Evolutionary conservation across 2,329 filamentous ascomycete species (phyloP).

Genomic region (Aspergillus persii): DNA sequence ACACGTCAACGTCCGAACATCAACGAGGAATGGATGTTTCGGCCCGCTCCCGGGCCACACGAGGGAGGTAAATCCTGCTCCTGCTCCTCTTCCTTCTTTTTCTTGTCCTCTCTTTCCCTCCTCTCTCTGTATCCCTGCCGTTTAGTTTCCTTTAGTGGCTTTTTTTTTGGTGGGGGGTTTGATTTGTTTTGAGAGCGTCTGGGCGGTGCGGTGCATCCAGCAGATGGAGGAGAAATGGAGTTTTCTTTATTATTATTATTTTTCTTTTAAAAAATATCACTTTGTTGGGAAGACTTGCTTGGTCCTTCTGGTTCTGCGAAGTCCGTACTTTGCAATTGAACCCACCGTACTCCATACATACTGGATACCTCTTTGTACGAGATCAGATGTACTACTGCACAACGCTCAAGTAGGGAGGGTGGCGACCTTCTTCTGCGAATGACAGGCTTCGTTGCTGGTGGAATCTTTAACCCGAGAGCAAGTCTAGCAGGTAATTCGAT

Average conservation of each 20-base stretch:
- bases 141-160: not conserved
- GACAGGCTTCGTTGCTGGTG: not conserved
- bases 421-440: slow-evolving; percentile 2
- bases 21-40: slow-evolving; percentile 16
- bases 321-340: no score
- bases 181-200: no score
- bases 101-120: not conserved
- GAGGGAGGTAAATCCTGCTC: not conserved
- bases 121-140: not conserved
- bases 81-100: not conserved
- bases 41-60: slow-evolving; percentile 18
- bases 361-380: no score
- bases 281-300: no score
- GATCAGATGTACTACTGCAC: no score
- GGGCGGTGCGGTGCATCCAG: not conserved
- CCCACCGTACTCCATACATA: no score
- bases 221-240: not conserved
- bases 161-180: not conserved
- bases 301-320: no score
- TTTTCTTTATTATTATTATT: no score
- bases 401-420: not conserved
- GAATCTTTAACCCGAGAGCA: not conserved
- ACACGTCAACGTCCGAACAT: slow-evolving; percentile 4
- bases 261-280: no score
- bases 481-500: not conserved